Conservation (phyloP, 768 basidiomycete species). For the Cyclocybe aegerita region DNA sequence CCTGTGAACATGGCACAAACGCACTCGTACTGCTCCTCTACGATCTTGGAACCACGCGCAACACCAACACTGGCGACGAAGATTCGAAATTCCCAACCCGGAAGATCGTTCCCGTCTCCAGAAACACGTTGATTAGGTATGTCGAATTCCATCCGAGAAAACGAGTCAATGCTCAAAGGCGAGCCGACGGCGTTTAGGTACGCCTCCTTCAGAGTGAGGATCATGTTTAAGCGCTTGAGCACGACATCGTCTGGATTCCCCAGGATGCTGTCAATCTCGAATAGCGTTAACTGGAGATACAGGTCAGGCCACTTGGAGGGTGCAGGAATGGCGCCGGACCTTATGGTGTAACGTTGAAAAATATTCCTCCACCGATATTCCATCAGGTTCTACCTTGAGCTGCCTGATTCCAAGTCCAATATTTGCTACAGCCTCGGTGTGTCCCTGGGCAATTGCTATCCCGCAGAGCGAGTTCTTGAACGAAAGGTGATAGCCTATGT, state of each 20-base stretch:
- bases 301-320: not conserved
- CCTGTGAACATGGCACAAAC: too few species aligned
- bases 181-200: slow-evolving; percentile 87
- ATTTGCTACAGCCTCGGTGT: slow-evolving; percentile 72
- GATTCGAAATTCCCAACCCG: slow-evolving; percentile 81
- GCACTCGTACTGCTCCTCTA: too few species aligned
- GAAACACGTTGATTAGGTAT: slow-evolving; percentile 57
- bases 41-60: too few species aligned
- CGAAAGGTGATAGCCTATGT: slow-evolving; percentile 78
- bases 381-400: slow-evolving; percentile 59
- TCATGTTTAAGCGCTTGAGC: slow-evolving; percentile 72
- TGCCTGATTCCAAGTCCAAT: slow-evolving; percentile 81
- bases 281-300: slow-evolving; percentile 22
- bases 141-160: slow-evolving; percentile 79
- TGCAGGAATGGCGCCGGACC: slow-evolving; percentile 36
- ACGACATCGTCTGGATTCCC: slow-evolving; percentile 60
- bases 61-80: too few species aligned
- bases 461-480: slow-evolving; percentile 69
- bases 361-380: slow-evolving; percentile 59
- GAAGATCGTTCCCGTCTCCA: slow-evolving; percentile 67
- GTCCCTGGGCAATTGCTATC: slow-evolving; percentile 86
- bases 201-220: slow-evolving; percentile 77
- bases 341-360: slow-evolving; percentile 75
- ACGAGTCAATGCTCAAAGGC: slow-evolving; percentile 70
- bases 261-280: slow-evolving; percentile 54